phyloP scores from a whole-genome alignment of 1,139 yeast genomes.

The Suhomyces coccinellae region DNA sequence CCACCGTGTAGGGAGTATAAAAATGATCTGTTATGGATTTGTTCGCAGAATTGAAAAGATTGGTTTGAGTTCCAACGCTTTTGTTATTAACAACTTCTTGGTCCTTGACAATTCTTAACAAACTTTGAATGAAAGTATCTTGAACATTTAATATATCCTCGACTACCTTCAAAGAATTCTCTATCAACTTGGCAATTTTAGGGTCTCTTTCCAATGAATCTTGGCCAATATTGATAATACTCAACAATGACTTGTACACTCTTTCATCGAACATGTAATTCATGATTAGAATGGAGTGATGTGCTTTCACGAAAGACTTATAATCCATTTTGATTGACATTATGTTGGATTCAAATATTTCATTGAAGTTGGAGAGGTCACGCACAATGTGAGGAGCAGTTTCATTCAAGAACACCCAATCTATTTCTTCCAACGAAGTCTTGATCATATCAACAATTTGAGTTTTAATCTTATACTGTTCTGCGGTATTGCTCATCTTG shows the following conservation, averaged over 20 bases:
- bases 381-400: conserved; percentile 30
- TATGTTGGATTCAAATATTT: conserved; percentile 39
- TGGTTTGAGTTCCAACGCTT: conserved; percentile 7
- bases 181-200: conserved; percentile 22
- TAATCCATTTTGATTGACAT: conserved; percentile 29
- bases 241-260: conserved; percentile 56
- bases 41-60: conserved; percentile 1
- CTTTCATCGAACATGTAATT: conserved; percentile 62
- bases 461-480: conserved; percentile 50
- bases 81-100: conserved; percentile 7
- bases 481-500: conserved; percentile 33
- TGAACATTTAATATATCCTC: conserved; percentile 56
- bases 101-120: conserved; percentile 32
- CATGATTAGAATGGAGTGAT: conserved; percentile 68
- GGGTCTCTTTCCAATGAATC: conserved; percentile 49
- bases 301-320: conserved; percentile 47
- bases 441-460: conserved; percentile 54
- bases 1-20: conserved; percentile 52
- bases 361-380: conserved; percentile 35
- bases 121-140: conserved; percentile 31
- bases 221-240: conserved; percentile 52
- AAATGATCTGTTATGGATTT: conserved; percentile 50
- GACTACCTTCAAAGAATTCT: conserved; percentile 42
- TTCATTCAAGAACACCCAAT: conserved; percentile 59
- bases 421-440: conserved; percentile 58